Base-by-base conservation (phyloP, 805 yeast genomes). In the Hanseniaspora pseudoguilliermondii region DNA sequence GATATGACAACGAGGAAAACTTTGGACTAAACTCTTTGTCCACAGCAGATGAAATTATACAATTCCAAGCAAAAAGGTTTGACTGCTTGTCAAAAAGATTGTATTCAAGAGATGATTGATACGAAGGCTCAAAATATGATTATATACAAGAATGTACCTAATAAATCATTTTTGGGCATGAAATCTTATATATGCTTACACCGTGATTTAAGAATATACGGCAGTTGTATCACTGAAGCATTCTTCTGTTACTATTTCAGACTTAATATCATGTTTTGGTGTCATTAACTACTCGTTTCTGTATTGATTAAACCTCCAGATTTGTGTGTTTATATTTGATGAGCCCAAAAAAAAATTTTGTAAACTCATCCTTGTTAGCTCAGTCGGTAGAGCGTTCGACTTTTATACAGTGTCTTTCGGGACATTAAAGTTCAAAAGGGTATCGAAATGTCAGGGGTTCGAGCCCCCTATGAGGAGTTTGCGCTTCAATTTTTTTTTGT, bases 371-470 rank as follows among this genome's bases (percentile, higher is more conserved):
- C 74, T 70, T 70, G 74, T 71, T 78, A 78, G 82, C 81, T 77
- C 82, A 77, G 81, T 77, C 77, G 82, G 81, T 77, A 77, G 81
- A 77, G 81, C 81, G 81, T 76, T 77, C 80, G 81, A 80, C 82
- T 77, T 77, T 77, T 77, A 77, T 70, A 32, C 15, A 32, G 35
- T 32, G 35, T 32, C 35, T 10, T 10, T 32, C 15, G 35, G 15
- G 35, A 5, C 15, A 32, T 32, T 32, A 32, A 32, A 32, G 35
- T 32, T 32, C 34, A 32, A 32, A 32, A 32, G 35, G 35, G 15
- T 27, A 32, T 32, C 35, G 35, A 32, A 32, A 32, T 32, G 35
- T 32, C 35, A 32, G 35, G 35, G 35, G 35, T 32, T 32, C 35
- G 35, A 32, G 35, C 35, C 35, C 35, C 35, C 35, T 32, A 32